phyloP scores from a whole-genome alignment of 257 asterid genomes.

The Agastache rugosa region DNA sequence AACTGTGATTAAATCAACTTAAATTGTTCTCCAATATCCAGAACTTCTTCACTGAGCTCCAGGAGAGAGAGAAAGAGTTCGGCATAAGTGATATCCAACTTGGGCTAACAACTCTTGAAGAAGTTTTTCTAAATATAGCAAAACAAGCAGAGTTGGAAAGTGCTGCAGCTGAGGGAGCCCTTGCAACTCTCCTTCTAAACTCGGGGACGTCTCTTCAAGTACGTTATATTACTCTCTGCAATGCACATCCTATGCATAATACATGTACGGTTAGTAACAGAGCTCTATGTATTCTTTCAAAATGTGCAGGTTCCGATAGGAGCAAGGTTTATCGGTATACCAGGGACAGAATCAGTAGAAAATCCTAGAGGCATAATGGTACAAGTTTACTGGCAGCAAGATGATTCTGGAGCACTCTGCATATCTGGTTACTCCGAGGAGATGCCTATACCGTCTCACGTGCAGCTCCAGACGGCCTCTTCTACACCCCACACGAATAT shows the following conservation, averaged over 20 bases:
- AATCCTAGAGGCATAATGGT: slow-evolving; percentile 74
- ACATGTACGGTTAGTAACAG: neutral
- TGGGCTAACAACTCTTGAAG: slow-evolving; percentile 87
- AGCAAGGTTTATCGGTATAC: slow-evolving; percentile 75
- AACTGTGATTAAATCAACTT: neutral
- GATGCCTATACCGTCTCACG: slow-evolving; percentile 65
- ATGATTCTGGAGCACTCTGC: slow-evolving; percentile 86
- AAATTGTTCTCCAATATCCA: slow-evolving; percentile 34
- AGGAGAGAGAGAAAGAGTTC: slow-evolving; percentile 64
- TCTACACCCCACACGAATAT: slow-evolving; percentile 38
- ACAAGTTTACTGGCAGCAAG: slow-evolving; percentile 90
- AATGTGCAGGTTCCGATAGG: slow-evolving; percentile 75
- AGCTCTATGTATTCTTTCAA: neutral
- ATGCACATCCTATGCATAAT: neutral
- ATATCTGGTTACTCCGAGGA: slow-evolving; percentile 71
- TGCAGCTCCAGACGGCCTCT: slow-evolving; percentile 49
- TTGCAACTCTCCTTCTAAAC: slow-evolving; percentile 60
- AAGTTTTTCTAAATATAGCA: slow-evolving; percentile 83
- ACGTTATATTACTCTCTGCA: neutral
- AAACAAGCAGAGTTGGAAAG: slow-evolving; percentile 78
- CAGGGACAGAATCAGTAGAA: slow-evolving; percentile 68
- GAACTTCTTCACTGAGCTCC: slow-evolving; percentile 77
- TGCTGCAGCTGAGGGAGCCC: slow-evolving; percentile 73
- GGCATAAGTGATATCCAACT: slow-evolving; percentile 86
- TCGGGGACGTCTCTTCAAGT: slow-evolving; percentile 73